phyloP scores from a whole-genome alignment of 106 monocot species.

The Chionographis japonica region DNA sequence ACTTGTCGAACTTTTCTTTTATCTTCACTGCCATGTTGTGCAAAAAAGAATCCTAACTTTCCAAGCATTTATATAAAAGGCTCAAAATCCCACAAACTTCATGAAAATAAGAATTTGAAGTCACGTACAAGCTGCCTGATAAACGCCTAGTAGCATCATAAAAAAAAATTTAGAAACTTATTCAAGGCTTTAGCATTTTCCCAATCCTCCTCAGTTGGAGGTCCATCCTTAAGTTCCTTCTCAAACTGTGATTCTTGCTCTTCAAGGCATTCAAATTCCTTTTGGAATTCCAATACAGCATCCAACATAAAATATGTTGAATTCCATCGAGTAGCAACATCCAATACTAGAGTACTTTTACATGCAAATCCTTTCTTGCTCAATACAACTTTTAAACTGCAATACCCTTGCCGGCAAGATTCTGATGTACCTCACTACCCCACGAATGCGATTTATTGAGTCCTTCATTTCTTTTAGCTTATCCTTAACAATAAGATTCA shows the following conservation, averaged over 20 bases:
- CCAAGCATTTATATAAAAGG: background rate
- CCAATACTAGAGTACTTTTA: slow-evolving; percentile 1
- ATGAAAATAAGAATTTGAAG: slow-evolving; percentile 2
- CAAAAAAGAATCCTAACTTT: background rate
- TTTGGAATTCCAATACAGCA: slow-evolving; percentile 6
- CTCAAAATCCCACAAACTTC: background rate
- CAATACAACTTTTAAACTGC: slow-evolving; percentile 7
- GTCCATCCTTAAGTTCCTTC: background rate
- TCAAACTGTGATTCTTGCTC: background rate
- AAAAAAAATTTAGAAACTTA: background rate
- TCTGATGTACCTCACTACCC: slow-evolving; percentile 1
- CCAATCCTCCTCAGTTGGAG: slow-evolving; percentile 5
- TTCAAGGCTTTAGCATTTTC: slow-evolving; percentile 4
- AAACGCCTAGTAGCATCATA: background rate
- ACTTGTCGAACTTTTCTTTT: slow-evolving; percentile 14
- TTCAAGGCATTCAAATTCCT: slow-evolving; percentile 1
- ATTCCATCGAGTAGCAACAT: slow-evolving; percentile 16
- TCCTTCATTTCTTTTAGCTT: background rate
- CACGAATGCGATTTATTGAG: background rate
- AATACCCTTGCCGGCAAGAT: background rate
- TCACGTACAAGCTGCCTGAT: background rate
- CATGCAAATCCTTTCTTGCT: slow-evolving; percentile 10
- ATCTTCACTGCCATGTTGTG: background rate
- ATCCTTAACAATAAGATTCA: slow-evolving; percentile 6
- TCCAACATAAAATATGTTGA: slow-evolving; percentile 12